A percentile compares a stretch with the other conserved stretches of the same genome.
phyloP scores from a whole-genome alignment of 805 yeast species.

The Saccharomycopsis javanensis region DNA sequence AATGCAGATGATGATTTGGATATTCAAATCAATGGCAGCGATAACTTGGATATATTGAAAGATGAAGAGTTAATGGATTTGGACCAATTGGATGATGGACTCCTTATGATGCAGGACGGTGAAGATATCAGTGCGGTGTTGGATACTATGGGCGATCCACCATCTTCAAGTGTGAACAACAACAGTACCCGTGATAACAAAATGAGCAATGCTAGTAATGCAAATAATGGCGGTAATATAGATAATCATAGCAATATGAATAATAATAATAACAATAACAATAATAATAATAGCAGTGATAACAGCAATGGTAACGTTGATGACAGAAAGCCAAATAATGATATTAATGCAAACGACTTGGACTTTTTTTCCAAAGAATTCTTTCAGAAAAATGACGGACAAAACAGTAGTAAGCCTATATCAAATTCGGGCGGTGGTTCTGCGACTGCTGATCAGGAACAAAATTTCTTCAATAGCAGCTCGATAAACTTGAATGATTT shows the following conservation, averaged over 20 bases:
- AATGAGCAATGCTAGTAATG: no score
- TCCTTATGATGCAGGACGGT: neutral
- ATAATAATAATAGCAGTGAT: neutral
- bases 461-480: constrained; percentile 7
- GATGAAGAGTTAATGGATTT: constrained; percentile 1
- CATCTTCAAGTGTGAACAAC: neutral
- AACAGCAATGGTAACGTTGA: neutral
- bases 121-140: neutral
- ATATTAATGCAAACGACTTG: constrained; percentile 8
- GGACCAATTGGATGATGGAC: neutral
- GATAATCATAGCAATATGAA: neutral
- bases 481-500: constrained; percentile 15
- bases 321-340: no score
- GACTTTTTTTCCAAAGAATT: neutral
- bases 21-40: neutral
- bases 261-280: neutral
- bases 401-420: neutral
- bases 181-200: neutral
- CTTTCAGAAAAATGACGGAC: neutral
- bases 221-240: neutral
- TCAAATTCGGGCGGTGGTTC: neutral
- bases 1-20: neutral
- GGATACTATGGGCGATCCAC: neutral
- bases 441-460: neutral
- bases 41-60: neutral